Percentiles rank a stretch among this genome's conserved stretches.
Evolutionary conservation across 1,139 yeast species (phyloP).

Genomic region (Pneumocystis sp.): DNA sequence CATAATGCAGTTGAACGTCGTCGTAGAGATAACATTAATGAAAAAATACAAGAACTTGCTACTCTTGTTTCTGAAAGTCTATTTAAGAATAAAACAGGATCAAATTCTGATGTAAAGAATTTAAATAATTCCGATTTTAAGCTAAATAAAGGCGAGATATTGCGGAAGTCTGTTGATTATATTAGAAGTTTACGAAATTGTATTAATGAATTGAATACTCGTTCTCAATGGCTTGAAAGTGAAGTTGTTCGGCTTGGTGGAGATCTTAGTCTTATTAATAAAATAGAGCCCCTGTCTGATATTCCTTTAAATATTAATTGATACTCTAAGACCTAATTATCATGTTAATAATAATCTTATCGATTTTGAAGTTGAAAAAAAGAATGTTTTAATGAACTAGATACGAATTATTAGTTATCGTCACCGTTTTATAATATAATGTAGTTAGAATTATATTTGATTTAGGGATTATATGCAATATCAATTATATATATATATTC

Average conservation of each 20-base stretch:
- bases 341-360: not conserved
- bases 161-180: slow-evolving; percentile 74
- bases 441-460: not conserved
- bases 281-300: not conserved
- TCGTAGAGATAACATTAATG: slow-evolving; percentile 78
- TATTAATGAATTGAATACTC: slow-evolving; percentile 42
- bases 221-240: slow-evolving; percentile 18
- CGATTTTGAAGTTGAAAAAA: not conserved
- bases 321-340: not conserved
- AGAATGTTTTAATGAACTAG: not conserved
- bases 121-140: slow-evolving; percentile 27
- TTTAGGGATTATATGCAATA: not conserved
- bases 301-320: not conserved
- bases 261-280: not conserved
- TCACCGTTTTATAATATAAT: not conserved
- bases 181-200: slow-evolving; percentile 56
- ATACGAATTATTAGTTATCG: not conserved
- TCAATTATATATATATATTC: not conserved
- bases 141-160: slow-evolving; percentile 84
- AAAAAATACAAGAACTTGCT: slow-evolving; percentile 68
- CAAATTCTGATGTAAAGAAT: slow-evolving; percentile 3
- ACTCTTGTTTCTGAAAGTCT: slow-evolving; percentile 52
- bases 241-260: not conserved
- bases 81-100: slow-evolving; percentile 23
- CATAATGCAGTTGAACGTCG: slow-evolving; percentile 37